Conservation (phyloP, 331 rosid species). For the Pyracantha coccinea region DNA sequence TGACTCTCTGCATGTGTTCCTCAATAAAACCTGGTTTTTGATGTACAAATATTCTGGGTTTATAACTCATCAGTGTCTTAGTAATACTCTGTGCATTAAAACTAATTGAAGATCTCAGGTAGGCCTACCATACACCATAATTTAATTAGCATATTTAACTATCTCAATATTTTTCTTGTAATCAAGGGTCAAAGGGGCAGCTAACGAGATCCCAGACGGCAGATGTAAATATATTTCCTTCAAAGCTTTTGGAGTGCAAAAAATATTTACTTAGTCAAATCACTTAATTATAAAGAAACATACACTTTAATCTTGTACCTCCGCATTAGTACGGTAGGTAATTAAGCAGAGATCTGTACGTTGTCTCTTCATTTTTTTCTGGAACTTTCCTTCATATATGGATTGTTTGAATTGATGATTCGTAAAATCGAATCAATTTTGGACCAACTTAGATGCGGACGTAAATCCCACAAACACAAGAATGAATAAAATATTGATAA, state of each 20-base stretch:
- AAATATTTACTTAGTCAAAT: neutral
- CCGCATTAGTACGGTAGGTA: neutral
- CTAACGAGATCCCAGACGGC: slow-evolving; percentile 37
- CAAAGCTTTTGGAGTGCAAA: neutral
- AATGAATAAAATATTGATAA: too few species aligned
- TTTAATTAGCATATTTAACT: neutral
- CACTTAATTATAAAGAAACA: neutral
- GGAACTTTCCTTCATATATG: neutral
- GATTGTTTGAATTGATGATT: neutral
- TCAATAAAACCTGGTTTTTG: neutral
- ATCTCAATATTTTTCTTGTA: neutral
- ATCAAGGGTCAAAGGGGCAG: slow-evolving; percentile 24
- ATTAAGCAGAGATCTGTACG: neutral
- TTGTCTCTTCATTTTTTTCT: too few species aligned
- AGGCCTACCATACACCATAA: neutral
- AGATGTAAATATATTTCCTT: neutral
- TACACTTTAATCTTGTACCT: neutral
- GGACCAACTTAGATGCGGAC: too few species aligned
- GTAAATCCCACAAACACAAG: too few species aligned
- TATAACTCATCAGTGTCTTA: neutral
- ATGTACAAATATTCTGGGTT: neutral
- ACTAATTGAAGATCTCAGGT: slow-evolving; percentile 1
- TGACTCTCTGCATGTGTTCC: slow-evolving; percentile 48
- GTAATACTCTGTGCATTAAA: neutral
- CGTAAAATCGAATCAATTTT: too few species aligned